Base-by-base conservation (phyloP, 345 rosid species). In the Corchorus capsularis region DNA sequence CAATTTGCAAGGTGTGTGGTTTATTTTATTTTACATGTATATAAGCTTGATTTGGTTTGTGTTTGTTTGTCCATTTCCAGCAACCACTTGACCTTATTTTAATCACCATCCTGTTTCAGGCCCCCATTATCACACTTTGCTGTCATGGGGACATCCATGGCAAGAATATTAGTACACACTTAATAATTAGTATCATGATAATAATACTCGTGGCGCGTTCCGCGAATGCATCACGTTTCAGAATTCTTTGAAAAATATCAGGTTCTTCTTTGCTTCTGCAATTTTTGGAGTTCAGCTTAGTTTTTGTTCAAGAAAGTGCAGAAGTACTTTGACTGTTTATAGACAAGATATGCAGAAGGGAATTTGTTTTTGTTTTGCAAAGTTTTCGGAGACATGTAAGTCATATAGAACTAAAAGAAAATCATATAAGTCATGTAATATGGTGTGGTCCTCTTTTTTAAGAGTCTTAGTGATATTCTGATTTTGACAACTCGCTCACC, bases 1-100 rank as follows among this genome's bases (percentile, higher is more conserved):
- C 75, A 74, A 79, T 32, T 74, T 74, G 82, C 71, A 52, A 41
- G 61, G 41, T 57, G 14, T 52, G 61, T 6, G 27, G 27, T 27
- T 27, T 27, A 27, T 27, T 27, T 43, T 41, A 14, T 22, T 73
- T 35, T 39, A 5, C 2, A 41, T 12, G n/a, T 47, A 52, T 47
- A 52, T 49, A 7, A 22, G 63, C 19, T 15, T 49, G 45, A 19
- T 54, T 11, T 34, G 54, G 20, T 20, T 1, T 63, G 20, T 63
- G 76, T 54, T 34, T 69, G 76, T 54, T 34, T 69, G 4, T 3
- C 43, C 43, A 39, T 39, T 39, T 43, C 53, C 20, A 5, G 37
- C 22, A 39, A 60, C 79, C 19, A 78, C 74, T 64, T 74, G 77
- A 39, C 34, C 12, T 45, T 74, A 22, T 27, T 39, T 34, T 73